Conservation (phyloP, 305 asterid species). For the Solanum chacoense region DNA sequence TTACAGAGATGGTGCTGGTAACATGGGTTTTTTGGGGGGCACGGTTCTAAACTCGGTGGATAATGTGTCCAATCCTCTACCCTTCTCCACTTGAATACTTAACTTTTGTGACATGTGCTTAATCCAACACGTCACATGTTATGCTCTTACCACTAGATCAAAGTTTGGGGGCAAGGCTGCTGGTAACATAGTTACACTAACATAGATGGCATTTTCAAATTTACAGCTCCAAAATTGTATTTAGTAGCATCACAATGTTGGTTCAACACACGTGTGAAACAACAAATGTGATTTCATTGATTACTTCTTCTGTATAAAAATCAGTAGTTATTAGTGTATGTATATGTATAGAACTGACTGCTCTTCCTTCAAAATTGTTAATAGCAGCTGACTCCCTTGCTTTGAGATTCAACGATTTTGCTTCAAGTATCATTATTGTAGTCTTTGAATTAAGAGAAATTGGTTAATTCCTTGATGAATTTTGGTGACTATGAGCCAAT, state of each 20-base stretch:
- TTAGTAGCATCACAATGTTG: background rate
- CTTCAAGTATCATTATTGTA: background rate
- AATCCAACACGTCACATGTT: background rate
- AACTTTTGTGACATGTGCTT: background rate
- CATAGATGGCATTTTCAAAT: background rate
- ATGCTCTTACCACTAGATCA: background rate
- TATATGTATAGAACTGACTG: background rate
- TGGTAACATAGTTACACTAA: background rate
- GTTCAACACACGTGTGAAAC: background rate
- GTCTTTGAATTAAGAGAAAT: background rate
- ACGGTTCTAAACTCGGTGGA: background rate
- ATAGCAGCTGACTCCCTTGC: background rate
- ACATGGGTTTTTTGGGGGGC: background rate
- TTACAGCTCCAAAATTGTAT: background rate
- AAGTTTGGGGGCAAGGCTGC: background rate
- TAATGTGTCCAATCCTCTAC: background rate
- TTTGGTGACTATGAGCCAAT: background rate
- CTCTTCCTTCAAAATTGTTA: background rate
- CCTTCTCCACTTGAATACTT: background rate
- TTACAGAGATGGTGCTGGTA: background rate
- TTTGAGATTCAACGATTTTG: background rate
- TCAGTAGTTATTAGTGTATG: constrained; percentile 2
- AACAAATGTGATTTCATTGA: background rate
- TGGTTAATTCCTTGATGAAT: background rate
- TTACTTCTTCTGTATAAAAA: background rate